phyloP scores from a whole-genome alignment of 768 basidiomycete genomes.

The Lentinula edodes region DNA sequence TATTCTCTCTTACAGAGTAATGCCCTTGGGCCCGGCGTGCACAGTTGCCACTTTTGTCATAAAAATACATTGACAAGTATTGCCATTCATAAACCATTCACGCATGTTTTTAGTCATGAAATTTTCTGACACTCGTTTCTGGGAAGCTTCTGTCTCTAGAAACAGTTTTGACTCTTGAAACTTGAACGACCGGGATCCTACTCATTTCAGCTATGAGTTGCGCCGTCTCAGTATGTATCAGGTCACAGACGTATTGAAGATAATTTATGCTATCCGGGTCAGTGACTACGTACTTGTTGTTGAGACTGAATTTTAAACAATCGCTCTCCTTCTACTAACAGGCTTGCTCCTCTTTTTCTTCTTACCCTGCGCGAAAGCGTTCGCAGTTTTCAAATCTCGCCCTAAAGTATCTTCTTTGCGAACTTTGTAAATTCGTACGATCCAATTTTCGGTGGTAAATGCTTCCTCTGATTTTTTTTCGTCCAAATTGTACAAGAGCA shows the following conservation, averaged over 20 bases:
- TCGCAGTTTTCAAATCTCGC: conserved; percentile 83
- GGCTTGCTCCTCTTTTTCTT: conserved; percentile 83
- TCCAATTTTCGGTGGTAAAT: conserved; percentile 99
- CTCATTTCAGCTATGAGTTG: too few species aligned
- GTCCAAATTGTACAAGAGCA: conserved; percentile 4
- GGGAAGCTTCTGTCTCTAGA: too few species aligned
- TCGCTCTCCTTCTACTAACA: conserved; percentile 48
- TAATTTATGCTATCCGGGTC: background rate
- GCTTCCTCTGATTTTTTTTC: conserved; percentile 70
- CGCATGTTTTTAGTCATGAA: too few species aligned
- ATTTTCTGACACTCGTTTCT: too few species aligned
- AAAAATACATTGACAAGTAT: too few species aligned
- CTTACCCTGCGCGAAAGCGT: conserved; percentile 82
- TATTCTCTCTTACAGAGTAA: too few species aligned
- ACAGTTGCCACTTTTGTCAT: too few species aligned
- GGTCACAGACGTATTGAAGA: background rate
- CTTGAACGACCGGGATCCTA: too few species aligned
- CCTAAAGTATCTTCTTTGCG: conserved; percentile 91
- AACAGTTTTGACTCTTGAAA: too few species aligned
- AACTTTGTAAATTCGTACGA: conserved; percentile 94
- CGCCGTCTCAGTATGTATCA: too few species aligned
- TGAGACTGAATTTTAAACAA: conserved; percentile 11
- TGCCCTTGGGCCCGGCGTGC: too few species aligned
- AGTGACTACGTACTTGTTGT: background rate
- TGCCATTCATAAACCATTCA: too few species aligned